Base-by-base conservation (phyloP, 345 rosid genomes). In the Citrus hindsii region DNA sequence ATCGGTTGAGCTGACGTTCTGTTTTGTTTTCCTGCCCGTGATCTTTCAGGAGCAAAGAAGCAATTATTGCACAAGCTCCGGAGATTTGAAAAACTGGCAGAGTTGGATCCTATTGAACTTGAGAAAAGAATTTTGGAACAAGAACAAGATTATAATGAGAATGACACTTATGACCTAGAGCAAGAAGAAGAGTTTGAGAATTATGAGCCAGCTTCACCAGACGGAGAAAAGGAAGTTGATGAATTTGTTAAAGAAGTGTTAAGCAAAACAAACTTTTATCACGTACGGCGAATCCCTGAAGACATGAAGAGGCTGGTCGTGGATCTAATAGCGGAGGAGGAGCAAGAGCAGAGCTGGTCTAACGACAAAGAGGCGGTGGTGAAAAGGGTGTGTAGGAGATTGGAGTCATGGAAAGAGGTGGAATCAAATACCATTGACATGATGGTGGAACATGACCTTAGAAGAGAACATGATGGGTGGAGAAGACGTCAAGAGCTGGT, bases 401-500 rank as follows among this genome's bases (percentile, higher is more conserved):
- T 92, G 78, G 91, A 88, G 60, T 84, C 88, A 60, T 95, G 97
- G 98, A 90, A 89, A 75, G 90, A 92, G 33, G 97, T 93, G 73
- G 93, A 92, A 66, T 85, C 88, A 0, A 87, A 87, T 88, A 92
- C 95, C 70, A 95, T 95, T 61, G 99, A 93, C 79, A 87, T 90
- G 97, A 91, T 92, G 99, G 93, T 95, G 3, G 98, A 88, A 27
- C 82, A 84, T 67, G 99, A 95, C 85, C 83, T 92, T 65, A 85
- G 83, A 69, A 85, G 76, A 76, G 91, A 92, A 72, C 63, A 76
- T 27, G 83, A 76, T 53, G 82, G 78, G 25, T 93, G 92, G 89
- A 84, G 79, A 70, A 83, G 62, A 79, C 69, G 67, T 66, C 81
- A 76, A 7, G 83, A 70, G 12, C 81, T 79, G 32, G 77, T 79